A percentile compares a stretch with the other conserved stretches of the same genome.
Conservation (phyloP, 2,329 filamentous ascomycete genomes). For the Fusarium robinianum region DNA sequence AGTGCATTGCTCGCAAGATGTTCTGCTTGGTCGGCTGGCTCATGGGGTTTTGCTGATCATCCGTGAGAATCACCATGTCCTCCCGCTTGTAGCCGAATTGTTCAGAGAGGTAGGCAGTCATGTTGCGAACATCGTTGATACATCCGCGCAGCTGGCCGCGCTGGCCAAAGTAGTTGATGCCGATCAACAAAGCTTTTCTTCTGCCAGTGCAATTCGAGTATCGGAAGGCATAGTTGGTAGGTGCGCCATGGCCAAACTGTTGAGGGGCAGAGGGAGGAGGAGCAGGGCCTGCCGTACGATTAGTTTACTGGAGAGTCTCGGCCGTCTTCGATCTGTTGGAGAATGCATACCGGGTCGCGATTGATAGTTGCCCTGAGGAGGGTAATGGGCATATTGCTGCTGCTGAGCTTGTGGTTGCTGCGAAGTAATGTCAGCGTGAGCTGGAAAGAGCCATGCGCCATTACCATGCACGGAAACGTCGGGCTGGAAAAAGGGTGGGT, state of each 20-base stretch:
- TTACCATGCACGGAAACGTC: too few species aligned
- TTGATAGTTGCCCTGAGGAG: constrained; percentile 53
- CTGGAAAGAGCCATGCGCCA: background rate
- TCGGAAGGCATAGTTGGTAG: constrained; percentile 79
- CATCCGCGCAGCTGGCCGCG: constrained; percentile 88
- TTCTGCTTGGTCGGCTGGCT: constrained; percentile 96
- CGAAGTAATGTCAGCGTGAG: constrained; percentile 17
- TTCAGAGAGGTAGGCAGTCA: constrained; percentile 87
- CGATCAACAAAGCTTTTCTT: constrained; percentile 87
- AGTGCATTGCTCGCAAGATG: constrained; percentile 94
- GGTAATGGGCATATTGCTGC: constrained; percentile 41
- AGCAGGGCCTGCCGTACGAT: constrained; percentile 54
- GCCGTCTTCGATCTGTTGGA: background rate
- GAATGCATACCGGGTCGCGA: constrained; percentile 51
- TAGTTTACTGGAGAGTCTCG: constrained; percentile 18
- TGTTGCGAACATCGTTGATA: constrained; percentile 97
- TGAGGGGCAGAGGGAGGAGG: constrained; percentile 70
- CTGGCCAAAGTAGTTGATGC: constrained; percentile 96
- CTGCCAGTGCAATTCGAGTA: constrained; percentile 90
- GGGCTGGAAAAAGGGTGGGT: too few species aligned
- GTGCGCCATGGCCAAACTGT: constrained; percentile 79
- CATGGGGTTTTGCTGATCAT: constrained; percentile 97
- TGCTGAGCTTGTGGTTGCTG: constrained; percentile 44
- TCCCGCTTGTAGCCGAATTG: constrained; percentile 92
- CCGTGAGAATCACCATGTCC: constrained; percentile 95